phyloP scores from a whole-genome alignment of 2,329 filamentous ascomycete genomes.

The Penicillium sclerotigenum region DNA sequence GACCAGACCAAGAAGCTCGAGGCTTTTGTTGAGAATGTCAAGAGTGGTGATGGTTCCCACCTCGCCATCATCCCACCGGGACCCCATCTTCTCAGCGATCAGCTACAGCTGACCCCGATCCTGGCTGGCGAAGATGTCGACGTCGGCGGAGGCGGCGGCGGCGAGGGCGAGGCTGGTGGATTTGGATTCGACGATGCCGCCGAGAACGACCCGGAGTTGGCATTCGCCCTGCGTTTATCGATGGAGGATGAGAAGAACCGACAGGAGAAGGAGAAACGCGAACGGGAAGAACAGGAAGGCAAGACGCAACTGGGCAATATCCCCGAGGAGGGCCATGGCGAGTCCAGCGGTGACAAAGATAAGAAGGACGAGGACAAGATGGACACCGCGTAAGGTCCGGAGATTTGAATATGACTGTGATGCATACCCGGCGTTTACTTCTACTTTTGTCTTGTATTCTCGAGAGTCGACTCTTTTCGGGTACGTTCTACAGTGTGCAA shows the following conservation, averaged over 20 bases:
- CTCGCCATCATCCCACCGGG: conserved; percentile 87
- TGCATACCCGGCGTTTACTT: conserved; percentile 40
- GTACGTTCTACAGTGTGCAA: conserved; percentile 15
- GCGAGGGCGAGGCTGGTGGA: conserved; percentile 53
- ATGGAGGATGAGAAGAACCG: conserved; percentile 97
- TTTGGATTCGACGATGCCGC: conserved; percentile 81
- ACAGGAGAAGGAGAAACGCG: conserved; percentile 78
- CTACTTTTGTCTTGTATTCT: conserved; percentile 22
- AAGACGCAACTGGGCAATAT: conserved; percentile 78
- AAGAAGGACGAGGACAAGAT: conserved; percentile 71
- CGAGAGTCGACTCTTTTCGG: conserved; percentile 11
- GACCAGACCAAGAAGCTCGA: conserved; percentile 86
- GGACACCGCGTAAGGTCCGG: conserved; percentile 70
- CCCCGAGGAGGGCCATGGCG: conserved; percentile 69
- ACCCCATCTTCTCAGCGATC: conserved; percentile 86
- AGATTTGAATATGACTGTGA: conserved; percentile 29
- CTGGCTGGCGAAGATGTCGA: conserved; percentile 75
- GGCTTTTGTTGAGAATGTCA: conserved; percentile 90
- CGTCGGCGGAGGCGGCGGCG: conserved; percentile 44
- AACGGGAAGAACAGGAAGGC: conserved; percentile 67
- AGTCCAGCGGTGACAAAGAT: conserved; percentile 58
- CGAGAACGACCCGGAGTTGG: conserved; percentile 81
- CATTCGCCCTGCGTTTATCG: conserved; percentile 91
- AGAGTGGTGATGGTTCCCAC: conserved; percentile 85
- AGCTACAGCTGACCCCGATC: conserved; percentile 85